Conservation (phyloP, 2,329 filamentous ascomycete species). For the Trichoderma gracile region DNA sequence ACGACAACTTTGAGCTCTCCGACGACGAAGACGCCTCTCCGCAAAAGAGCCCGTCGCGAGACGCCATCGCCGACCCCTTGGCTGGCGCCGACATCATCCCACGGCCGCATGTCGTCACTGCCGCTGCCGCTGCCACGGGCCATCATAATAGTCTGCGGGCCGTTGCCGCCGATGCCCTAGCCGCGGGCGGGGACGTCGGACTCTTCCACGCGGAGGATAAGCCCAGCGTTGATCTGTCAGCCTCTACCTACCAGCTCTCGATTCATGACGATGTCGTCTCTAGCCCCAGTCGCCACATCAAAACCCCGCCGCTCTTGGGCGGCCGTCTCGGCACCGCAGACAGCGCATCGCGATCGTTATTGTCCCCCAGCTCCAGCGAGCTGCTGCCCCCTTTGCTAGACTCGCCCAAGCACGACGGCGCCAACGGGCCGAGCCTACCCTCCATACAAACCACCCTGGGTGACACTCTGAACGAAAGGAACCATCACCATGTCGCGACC, state of each 20-base stretch:
- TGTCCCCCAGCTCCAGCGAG: constrained; percentile 35
- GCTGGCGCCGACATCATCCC: constrained; percentile 1
- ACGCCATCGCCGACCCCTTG: neutral
- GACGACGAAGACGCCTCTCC: constrained; percentile 29
- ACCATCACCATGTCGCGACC: constrained; percentile 34
- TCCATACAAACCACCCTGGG: constrained; percentile 38
- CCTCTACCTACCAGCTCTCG: constrained; percentile 38
- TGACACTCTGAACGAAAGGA: constrained; percentile 39
- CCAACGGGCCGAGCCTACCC: constrained; percentile 40
- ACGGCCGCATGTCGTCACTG: constrained; percentile 5
- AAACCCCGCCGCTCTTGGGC: constrained; percentile 17
- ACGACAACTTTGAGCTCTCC: constrained; percentile 43
- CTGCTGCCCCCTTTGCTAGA: constrained; percentile 43
- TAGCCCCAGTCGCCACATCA: constrained; percentile 20
- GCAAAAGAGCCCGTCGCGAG: constrained; percentile 29
- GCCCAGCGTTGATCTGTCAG: constrained; percentile 35
- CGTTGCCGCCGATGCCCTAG: constrained; percentile 39
- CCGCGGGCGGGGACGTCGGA: constrained; percentile 29
- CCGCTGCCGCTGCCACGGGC: neutral
- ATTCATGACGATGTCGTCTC: constrained; percentile 38
- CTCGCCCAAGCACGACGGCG: constrained; percentile 40
- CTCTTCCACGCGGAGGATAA: constrained; percentile 27
- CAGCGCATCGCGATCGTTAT: constrained; percentile 28
- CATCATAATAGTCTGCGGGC: constrained; percentile 32
- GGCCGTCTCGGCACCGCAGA: constrained; percentile 27